Evolutionary conservation across 2,329 filamentous ascomycete species (phyloP).

Genomic region (Mycosphaerelloides madeirae): DNA sequence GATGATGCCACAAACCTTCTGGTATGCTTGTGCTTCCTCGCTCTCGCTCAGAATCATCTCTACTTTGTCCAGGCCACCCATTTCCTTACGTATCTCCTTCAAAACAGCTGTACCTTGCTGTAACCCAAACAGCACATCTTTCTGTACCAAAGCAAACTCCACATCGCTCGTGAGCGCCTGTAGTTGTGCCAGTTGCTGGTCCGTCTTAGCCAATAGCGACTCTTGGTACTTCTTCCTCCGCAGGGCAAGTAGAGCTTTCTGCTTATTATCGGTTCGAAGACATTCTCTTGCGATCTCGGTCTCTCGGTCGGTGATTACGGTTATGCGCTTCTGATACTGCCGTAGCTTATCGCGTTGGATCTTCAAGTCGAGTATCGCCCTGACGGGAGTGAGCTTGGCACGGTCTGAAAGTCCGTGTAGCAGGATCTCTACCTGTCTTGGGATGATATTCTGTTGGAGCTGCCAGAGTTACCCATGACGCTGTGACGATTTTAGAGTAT

Average conservation of each 20-base stretch:
- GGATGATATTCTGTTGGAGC: conserved; percentile 60
- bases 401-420: neutral
- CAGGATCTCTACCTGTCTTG: conserved; percentile 69
- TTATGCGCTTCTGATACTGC: conserved; percentile 90
- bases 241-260: conserved; percentile 77
- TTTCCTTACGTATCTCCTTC: conserved; percentile 87
- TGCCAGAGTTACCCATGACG: conserved; percentile 60
- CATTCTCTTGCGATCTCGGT: conserved; percentile 81
- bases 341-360: conserved; percentile 95
- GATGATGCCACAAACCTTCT: conserved; percentile 56
- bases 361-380: conserved; percentile 96
- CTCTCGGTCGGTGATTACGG: conserved; percentile 78
- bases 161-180: conserved; percentile 84
- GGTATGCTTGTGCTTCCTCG: conserved; percentile 85
- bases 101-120: conserved; percentile 88
- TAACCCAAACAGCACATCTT: conserved; percentile 88
- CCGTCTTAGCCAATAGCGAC: conserved; percentile 79
- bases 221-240: conserved; percentile 97
- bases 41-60: conserved; percentile 94
- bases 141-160: conserved; percentile 94
- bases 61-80: conserved; percentile 89
- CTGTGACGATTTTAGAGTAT: neutral
- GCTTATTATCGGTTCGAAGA: conserved; percentile 72
- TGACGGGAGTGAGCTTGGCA: conserved; percentile 37
- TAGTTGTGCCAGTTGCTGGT: conserved; percentile 87